Base-by-base conservation (phyloP, 2,329 filamentous ascomycete species). In the Hymenoscyphus salicellus region DNA sequence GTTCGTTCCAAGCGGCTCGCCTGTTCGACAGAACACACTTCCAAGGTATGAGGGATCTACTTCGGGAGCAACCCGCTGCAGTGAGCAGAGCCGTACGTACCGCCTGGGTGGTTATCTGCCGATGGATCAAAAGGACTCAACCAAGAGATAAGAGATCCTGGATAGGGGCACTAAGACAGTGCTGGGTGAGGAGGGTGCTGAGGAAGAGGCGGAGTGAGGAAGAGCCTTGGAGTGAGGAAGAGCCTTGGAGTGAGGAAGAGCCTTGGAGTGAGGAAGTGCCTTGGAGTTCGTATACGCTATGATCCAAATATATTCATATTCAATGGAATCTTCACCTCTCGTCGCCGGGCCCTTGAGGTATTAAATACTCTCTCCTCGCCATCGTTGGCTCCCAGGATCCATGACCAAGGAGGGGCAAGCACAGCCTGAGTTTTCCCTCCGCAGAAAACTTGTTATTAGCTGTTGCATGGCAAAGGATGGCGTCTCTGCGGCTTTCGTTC, bases 141-240 rank as follows among this genome's bases (percentile, higher is more conserved):
- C 43, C 20, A 46, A 49, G 43, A 23, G 58, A 60, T 60, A 60
- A 60, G 58, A 32, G 11, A 46, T n/a, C 41, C 58, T 46, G 8
- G 36, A 26, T 49, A 62, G 33, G 46, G 43, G 61, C 63, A 8
- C 20, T 41, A 17, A 26, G 23, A 26, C 58, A 32, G n/a, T 10
- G 14, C n/a, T 23, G 10, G 41, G n/a, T n/a, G n/a, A n/a, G 23
- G 38, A 43, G 5, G 8, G 41, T 20, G 41, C 41, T 46, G 41
- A 20, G 41, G 8, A 17, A 20, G 46, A 5, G 20, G n/a, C 7
- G 20, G 43, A 20, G 20, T n/a, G n/a, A 20, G 23, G 43, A 20
- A 20, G n/a, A 7, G 8, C 43, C 6, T 10, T 20, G 5, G 10
- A 20, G n/a, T 20, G n/a, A n/a, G n/a, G n/a, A n/a, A n/a, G n/a